Conservation (phyloP, 306 rosid genomes). For the Pachyrhizus erosus region DNA sequence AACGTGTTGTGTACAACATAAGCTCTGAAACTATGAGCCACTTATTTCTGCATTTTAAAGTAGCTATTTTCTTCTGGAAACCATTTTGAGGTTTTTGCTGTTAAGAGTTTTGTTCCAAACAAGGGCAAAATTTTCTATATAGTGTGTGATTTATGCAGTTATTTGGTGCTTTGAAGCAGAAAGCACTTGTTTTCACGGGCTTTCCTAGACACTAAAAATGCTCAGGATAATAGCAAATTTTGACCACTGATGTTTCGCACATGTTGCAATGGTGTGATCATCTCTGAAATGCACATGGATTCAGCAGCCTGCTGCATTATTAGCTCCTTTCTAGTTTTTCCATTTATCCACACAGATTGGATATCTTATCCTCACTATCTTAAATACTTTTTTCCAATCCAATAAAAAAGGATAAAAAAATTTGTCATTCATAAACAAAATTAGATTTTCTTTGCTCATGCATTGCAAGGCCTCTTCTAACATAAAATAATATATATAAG, state of each 20-base stretch:
- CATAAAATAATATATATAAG: background rate
- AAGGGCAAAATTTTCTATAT: background rate
- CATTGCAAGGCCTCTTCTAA: background rate
- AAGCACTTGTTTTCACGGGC: conserved; percentile 5
- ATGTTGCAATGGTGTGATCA: background rate
- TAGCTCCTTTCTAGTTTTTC: background rate
- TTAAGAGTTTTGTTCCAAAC: background rate
- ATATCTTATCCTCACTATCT: background rate
- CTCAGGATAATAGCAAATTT: background rate
- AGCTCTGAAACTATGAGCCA: background rate
- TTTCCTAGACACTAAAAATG: background rate
- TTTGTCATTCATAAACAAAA: background rate
- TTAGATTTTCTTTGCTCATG: background rate
- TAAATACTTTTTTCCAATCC: background rate
- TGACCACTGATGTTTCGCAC: background rate
- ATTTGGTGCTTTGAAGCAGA: background rate
- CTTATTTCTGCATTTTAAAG: background rate
- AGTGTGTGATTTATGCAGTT: background rate
- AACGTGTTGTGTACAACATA: background rate
- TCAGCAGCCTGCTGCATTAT: background rate
- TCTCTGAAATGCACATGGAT: conserved; percentile 9
- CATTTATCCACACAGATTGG: background rate
- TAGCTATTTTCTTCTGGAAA: background rate
- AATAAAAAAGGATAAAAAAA: background rate
- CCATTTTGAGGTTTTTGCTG: background rate